Evolutionary conservation across 2,329 filamentous ascomycete genomes (phyloP), one percentile per base, ranked within the genome.

Genomic region (Stachybotrys chlorohalonatus): DNA sequence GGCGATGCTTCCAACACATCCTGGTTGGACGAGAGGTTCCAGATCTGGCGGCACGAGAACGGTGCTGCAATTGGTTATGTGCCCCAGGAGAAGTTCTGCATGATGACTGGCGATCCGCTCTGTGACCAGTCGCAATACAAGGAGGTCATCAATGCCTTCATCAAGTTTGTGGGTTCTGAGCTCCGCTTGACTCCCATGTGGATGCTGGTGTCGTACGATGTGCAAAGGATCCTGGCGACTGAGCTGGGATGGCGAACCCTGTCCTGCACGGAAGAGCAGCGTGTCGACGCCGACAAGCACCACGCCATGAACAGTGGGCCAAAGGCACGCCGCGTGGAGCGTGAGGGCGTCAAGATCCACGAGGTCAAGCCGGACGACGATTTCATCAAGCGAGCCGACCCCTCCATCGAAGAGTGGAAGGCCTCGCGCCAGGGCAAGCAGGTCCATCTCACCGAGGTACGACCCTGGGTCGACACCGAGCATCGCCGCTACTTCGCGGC

Each of bases 1-100:
- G 92, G 92, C 58, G 92, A 96, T 70, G 90, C 92, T 2, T 91
- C 90, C 51, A 95, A 95, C 65, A 96, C 92, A 0, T 94, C 90
- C 0, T 96, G 91, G 90, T 81, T 94, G 7, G 92, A 96, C 68
- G 88, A 91, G 7, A 85, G 90, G 7, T 96, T 92, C 68, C 80
- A 89, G 65, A 85, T 95, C 55, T 96, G 90, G 90, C 85, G 92
- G 32, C 90, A 96, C 66, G 73, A 81, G 24, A 93, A 88, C 2
- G 92, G 92, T 51, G 92, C 91, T 0, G 91, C 91, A 6, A 80
- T 96, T 39, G 89, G 90, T 11, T 96, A 89, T 65, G 89, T 94
- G 2, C 82, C 84, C 49, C 83, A 87, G 60, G 84, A 80, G 24
- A 87, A 87, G 60, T 91, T 88, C 62, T 89, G 86, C 48, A 90